A percentile compares a stretch with the other conserved stretches of the same genome.
Evolutionary conservation across 768 basidiomycete species (phyloP).

Genomic region (Calvatia gigantea): DNA sequence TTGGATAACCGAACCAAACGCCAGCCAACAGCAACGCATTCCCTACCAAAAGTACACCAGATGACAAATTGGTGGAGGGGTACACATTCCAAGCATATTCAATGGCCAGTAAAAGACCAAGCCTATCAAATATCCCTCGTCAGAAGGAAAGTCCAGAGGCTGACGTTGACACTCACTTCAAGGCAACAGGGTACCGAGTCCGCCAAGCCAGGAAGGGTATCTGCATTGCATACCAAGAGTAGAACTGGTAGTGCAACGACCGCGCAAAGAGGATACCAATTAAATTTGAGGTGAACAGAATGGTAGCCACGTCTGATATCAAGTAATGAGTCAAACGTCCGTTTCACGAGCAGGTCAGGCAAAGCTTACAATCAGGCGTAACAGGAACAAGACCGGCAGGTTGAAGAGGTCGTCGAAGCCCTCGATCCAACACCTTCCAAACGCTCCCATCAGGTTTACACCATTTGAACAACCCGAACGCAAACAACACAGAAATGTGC

Average conservation of each 20-base stretch:
- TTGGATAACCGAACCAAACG: slow-evolving; percentile 27
- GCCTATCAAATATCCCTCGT: neutral
- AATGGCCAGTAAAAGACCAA: slow-evolving; percentile 10
- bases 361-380: slow-evolving; percentile 63
- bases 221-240: slow-evolving; percentile 95
- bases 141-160: neutral
- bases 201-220: slow-evolving; percentile 81
- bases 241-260: slow-evolving; percentile 97
- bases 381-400: slow-evolving; percentile 46
- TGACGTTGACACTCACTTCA: slow-evolving; percentile 52
- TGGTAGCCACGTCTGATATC: slow-evolving; percentile 63
- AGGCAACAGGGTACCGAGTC: slow-evolving; percentile 54
- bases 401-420: slow-evolving; percentile 44
- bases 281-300: slow-evolving; percentile 88
- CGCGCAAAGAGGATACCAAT: slow-evolving; percentile 91
- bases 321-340: neutral
- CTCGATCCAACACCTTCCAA: slow-evolving; percentile 48
- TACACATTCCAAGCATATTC: slow-evolving; percentile 20
- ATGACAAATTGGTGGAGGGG: slow-evolving; percentile 21
- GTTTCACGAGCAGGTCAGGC: neutral
- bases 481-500: slow-evolving; percentile 56
- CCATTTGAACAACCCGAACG: slow-evolving; percentile 77
- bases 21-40: slow-evolving; percentile 28
- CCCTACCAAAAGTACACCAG: slow-evolving; percentile 23
- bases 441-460: slow-evolving; percentile 71